Percentiles rank a stretch among this genome's conserved stretches.
phyloP scores from a whole-genome alignment of 2,329 filamentous ascomycete species.

The Aureobasidium musti region DNA sequence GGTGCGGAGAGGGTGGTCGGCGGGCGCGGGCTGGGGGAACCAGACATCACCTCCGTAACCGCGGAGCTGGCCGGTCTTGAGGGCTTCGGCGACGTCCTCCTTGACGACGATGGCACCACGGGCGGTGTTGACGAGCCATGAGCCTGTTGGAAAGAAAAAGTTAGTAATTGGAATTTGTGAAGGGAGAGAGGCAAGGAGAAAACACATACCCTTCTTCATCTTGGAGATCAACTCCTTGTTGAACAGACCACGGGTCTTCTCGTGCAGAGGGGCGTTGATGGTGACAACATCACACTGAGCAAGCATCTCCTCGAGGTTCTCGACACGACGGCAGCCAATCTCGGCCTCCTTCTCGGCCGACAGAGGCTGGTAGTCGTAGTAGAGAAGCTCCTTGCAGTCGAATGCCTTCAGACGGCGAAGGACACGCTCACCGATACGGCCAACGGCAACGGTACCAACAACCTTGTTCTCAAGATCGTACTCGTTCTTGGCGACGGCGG shows the following conservation, averaged over 20 bases:
- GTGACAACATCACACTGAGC: slow-evolving; percentile 95
- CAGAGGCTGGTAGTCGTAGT: slow-evolving; percentile 99
- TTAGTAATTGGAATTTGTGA: not conserved
- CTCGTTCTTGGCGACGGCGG: slow-evolving; percentile 95
- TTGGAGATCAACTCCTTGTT: slow-evolving; percentile 98
- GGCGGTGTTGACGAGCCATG: slow-evolving; percentile 98
- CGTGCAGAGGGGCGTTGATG: slow-evolving; percentile 99
- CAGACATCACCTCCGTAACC: slow-evolving; percentile 89
- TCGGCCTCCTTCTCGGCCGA: slow-evolving; percentile 83
- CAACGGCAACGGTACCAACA: slow-evolving; percentile 95
- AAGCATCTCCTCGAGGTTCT: slow-evolving; percentile 88
- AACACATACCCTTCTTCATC: slow-evolving; percentile 85
- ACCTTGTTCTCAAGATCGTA: slow-evolving; percentile 97
- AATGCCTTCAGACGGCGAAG: slow-evolving; percentile 94
- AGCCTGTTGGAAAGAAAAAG: slow-evolving; percentile 56
- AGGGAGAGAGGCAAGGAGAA: too few relatives aligned
- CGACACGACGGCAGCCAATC: slow-evolving; percentile 90
- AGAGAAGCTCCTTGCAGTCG: slow-evolving; percentile 99
- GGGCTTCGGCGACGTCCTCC: slow-evolving; percentile 93
- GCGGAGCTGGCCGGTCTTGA: slow-evolving; percentile 87
- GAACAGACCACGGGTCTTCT: slow-evolving; percentile 94
- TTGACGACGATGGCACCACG: slow-evolving; percentile 99
- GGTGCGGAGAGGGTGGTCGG: slow-evolving; percentile 88
- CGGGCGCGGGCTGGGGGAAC: slow-evolving; percentile 96
- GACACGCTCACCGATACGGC: slow-evolving; percentile 97